Conservation (phyloP, 2,329 filamentous ascomycete species). For the Paecilomyces variotii region DNA sequence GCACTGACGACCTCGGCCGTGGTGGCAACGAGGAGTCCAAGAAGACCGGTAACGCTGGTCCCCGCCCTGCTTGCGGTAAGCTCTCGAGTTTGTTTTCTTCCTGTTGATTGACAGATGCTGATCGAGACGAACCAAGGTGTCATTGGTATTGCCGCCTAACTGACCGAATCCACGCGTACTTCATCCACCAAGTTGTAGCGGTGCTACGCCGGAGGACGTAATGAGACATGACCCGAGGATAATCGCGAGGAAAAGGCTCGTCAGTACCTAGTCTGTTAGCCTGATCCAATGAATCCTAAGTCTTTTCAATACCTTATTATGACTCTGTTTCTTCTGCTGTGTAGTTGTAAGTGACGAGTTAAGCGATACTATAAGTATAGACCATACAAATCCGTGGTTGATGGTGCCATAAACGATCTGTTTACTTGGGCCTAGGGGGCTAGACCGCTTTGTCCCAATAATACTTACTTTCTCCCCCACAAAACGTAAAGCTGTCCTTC, state of each 20-base stretch:
- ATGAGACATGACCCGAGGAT: slow-evolving; percentile 1
- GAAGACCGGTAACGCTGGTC: slow-evolving; percentile 95
- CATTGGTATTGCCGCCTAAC: slow-evolving; percentile 76
- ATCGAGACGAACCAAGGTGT: slow-evolving; percentile 49
- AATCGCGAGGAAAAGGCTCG: not conserved
- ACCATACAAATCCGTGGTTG: too few species aligned
- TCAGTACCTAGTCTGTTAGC: not conserved
- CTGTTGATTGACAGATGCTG: not conserved
- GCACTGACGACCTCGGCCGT: slow-evolving; percentile 94
- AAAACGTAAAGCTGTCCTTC: not conserved
- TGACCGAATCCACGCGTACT: slow-evolving; percentile 1
- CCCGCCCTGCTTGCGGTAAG: slow-evolving; percentile 88
- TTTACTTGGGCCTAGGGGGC: too few species aligned
- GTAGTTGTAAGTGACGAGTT: too few species aligned
- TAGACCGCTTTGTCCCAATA: too few species aligned
- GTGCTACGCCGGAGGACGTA: not conserved
- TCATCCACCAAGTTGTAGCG: not conserved
- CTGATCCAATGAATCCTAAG: not conserved
- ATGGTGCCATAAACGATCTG: too few species aligned
- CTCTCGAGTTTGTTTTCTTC: slow-evolving; percentile 7
- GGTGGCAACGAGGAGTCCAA: slow-evolving; percentile 88
- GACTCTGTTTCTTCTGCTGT: too few species aligned
- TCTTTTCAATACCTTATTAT: not conserved
- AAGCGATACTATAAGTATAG: too few species aligned
- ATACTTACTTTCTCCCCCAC: not conserved